A percentile compares a stretch with the other conserved stretches of the same genome.
phyloP scores from a whole-genome alignment of 1,139 yeast genomes.

The Yarrowia galli region DNA sequence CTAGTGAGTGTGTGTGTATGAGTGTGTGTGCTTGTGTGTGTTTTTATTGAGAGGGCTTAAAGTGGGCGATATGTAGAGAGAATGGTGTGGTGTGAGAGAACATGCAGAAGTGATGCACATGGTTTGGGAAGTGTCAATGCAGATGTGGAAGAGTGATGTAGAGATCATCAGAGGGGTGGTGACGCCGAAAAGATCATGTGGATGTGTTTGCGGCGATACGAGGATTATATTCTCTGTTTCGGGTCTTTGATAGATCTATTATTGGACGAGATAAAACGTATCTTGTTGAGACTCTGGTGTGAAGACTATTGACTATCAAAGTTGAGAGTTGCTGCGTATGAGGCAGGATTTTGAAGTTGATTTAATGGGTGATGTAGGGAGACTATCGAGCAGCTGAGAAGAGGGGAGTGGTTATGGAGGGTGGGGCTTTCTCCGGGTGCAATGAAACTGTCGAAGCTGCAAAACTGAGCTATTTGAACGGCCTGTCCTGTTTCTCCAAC shows the following conservation, averaged over 20 bases:
- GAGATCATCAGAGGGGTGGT: background rate
- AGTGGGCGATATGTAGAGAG: background rate
- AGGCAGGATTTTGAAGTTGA: background rate
- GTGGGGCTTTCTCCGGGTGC: too few relatives aligned
- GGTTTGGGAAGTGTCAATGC: conserved; percentile 19
- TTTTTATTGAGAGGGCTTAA: conserved; percentile 8
- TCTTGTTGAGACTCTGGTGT: background rate
- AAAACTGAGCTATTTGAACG: too few relatives aligned
- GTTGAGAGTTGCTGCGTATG: conserved; percentile 21
- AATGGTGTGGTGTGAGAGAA: conserved; percentile 19
- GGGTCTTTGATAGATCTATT: background rate
- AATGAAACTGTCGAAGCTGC: too few relatives aligned
- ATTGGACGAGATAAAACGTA: background rate
- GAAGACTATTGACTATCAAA: background rate
- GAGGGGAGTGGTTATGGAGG: too few relatives aligned
- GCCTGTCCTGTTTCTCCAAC: background rate
- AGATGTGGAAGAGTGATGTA: background rate
- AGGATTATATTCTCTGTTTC: background rate
- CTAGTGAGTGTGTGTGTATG: too few relatives aligned
- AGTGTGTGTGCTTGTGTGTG: too few relatives aligned
- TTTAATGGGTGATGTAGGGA: too few relatives aligned
- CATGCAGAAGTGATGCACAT: background rate
- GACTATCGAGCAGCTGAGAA: too few relatives aligned
- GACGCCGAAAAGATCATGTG: background rate
- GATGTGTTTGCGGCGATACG: background rate